A percentile compares a stretch with the other conserved stretches of the same genome.
Evolutionary conservation across 352 stramenopile genomes (phyloP).

Genomic region (Phytophthora litchii): DNA sequence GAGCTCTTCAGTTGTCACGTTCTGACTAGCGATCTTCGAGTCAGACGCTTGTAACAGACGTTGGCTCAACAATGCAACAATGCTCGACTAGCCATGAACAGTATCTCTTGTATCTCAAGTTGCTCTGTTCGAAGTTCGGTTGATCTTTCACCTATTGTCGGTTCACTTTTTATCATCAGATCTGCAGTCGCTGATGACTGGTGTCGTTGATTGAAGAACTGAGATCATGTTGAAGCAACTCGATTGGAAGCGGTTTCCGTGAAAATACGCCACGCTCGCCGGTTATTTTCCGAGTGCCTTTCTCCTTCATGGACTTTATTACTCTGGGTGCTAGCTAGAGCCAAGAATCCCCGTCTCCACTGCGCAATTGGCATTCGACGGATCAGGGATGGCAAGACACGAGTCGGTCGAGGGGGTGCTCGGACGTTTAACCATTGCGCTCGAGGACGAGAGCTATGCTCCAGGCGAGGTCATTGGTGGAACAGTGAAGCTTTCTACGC

Average conservation of each 20-base stretch:
- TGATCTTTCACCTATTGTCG: conserved; percentile 2
- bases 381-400: conserved; percentile 24
- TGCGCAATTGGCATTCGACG: conserved; percentile 16
- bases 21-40: conserved; percentile 13
- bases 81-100: conserved; percentile 7
- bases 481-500: conserved; percentile 27
- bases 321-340: conserved; percentile 3
- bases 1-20: neutral
- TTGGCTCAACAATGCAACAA: conserved; percentile 4
- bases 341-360: conserved; percentile 17
- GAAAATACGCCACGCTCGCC: conserved; percentile 24
- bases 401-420: conserved; percentile 38
- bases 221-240: conserved; percentile 11
- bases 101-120: too few species aligned
- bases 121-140: conserved; percentile 11
- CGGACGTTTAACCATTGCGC: conserved; percentile 32
- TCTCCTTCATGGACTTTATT: conserved; percentile 5
- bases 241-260: conserved; percentile 20
- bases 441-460: conserved; percentile 32
- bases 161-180: conserved; percentile 21
- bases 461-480: conserved; percentile 35
- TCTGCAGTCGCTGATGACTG: conserved; percentile 22
- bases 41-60: conserved; percentile 8
- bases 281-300: conserved; percentile 25
- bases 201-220: neutral